These are phyloP conservation scores for Rhynchospora tenuis DNA, from an alignment of 176 grass and related monocot species.

Conservation along the genomic window DNA sequence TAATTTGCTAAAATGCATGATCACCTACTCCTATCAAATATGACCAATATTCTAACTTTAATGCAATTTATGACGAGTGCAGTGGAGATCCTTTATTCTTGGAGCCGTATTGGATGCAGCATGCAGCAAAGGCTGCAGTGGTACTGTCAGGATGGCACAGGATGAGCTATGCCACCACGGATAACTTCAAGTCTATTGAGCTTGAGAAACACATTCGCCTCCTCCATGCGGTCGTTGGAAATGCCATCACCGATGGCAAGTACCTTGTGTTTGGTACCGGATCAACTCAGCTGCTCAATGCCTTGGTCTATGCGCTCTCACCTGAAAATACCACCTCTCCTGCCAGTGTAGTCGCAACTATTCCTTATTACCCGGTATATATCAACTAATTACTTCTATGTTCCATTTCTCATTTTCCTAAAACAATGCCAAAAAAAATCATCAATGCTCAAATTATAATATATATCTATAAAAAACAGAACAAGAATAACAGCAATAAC, in stretches of 20 bases:
- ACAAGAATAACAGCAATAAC: background rate
- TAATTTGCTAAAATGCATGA: too few relatives aligned
- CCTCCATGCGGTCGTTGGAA: slow-evolving; percentile 52
- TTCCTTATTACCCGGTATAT: slow-evolving; percentile 45
- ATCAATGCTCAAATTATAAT: background rate
- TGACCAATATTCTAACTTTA: background rate
- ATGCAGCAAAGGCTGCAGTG: slow-evolving; percentile 46
- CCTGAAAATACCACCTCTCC: slow-evolving; percentile 27
- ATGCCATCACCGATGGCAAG: slow-evolving; percentile 49
- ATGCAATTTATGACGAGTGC: background rate
- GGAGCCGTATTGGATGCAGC: slow-evolving; percentile 75
- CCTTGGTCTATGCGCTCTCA: slow-evolving; percentile 56
- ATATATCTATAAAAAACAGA: background rate
- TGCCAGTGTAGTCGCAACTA: slow-evolving; percentile 43
- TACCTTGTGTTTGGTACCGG: slow-evolving; percentile 41
- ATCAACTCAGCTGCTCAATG: slow-evolving; percentile 53
- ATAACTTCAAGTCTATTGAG: slow-evolving; percentile 41
- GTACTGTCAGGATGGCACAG: slow-evolving; percentile 70
- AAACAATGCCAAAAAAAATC: background rate
- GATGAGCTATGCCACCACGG: slow-evolving; percentile 42
- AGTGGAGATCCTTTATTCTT: slow-evolving; percentile 72
- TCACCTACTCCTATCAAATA: background rate
- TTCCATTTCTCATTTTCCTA: background rate
- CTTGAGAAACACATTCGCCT: slow-evolving; percentile 45
- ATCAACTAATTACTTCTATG: background rate